Evolutionary conservation across 1,284 basidiomycete species (phyloP), one percentile per base, ranked within the genome.

Genomic region (Trichosporon asahii): DNA sequence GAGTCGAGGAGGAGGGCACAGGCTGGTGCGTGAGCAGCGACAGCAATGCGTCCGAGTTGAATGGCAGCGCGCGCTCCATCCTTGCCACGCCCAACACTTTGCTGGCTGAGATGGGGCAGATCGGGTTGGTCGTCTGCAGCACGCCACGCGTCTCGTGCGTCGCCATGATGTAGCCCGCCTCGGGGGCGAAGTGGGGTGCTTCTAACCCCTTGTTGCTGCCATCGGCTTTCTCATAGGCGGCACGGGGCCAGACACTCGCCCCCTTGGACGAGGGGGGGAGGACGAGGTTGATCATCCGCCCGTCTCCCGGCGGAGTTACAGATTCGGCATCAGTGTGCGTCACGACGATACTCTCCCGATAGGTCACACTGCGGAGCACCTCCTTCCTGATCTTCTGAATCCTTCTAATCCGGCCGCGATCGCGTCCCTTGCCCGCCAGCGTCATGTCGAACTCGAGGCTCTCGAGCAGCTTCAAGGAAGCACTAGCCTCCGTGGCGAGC

Each of bases 101-200:
- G 0, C 83, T 84, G 23, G 84, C 79, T 53, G 79, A 79, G 18
- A 89, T 87, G 1, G 86, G 79, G 8, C 90, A 79, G 63, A 89
- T 86, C 0, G 90, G 90, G 78, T 92, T 92, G 15, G 90, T 92
- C 18, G 90, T 91, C 80, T 92, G 91, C 69, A 87, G 88, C 14
- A 91, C 83, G 18, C 60, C 27, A 33, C 46, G 37, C 15, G 35
- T 61, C 25, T 31, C n/a, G 87, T 76, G 85, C 8, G 90, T 92
- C 7, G 89, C 86, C 89, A 90, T 90, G 5, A 88, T 88, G 78
- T 87, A 89, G 12, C 69, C 68, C 0, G 57, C 31, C 0, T 65
- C 64, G 7, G 80, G 77, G 3, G 65, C 23, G 70, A 80, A 77
- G 71, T 75, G 74, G 15, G 78, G 79, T 25, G 74, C 64, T 12